phyloP scores from a whole-genome alignment of 78 protist species.

The Tieghemostelium lacteum region DNA sequence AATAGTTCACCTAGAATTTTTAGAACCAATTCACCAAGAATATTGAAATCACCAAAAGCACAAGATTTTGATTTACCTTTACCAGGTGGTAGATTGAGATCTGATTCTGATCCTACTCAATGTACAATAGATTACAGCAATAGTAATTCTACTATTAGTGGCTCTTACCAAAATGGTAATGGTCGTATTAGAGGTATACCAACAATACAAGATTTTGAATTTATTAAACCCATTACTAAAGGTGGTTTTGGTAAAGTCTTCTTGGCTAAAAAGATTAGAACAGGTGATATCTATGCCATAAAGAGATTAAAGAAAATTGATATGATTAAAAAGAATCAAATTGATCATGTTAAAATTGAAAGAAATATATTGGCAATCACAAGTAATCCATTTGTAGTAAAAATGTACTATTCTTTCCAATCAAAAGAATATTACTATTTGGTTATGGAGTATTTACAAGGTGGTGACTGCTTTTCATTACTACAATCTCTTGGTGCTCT shows the following conservation, averaged over 20 bases:
- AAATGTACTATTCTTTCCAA: slow-evolving; percentile 83
- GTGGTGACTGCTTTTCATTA: slow-evolving; percentile 85
- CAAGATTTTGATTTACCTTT: not conserved
- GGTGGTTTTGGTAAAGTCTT: slow-evolving; percentile 83
- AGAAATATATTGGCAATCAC: slow-evolving; percentile 70
- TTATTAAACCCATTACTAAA: slow-evolving; percentile 77
- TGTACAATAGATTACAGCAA: not conserved
- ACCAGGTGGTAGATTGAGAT: slow-evolving; percentile 39
- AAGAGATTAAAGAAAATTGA: slow-evolving; percentile 86
- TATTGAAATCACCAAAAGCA: slow-evolving; percentile 32
- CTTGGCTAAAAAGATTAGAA: slow-evolving; percentile 86
- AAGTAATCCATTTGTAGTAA: slow-evolving; percentile 76
- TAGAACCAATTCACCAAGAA: slow-evolving; percentile 59
- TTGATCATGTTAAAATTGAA: slow-evolving; percentile 82
- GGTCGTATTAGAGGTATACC: slow-evolving; percentile 65
- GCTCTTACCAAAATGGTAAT: not conserved
- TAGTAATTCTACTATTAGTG: not conserved
- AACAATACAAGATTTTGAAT: slow-evolving; percentile 77
- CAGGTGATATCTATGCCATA: slow-evolving; percentile 93
- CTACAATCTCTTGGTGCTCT: slow-evolving; percentile 76
- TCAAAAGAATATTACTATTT: slow-evolving; percentile 73
- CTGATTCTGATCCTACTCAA: slow-evolving; percentile 71
- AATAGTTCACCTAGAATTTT: slow-evolving; percentile 68
- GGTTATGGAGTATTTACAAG: slow-evolving; percentile 90
- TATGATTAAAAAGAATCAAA: slow-evolving; percentile 79